phyloP scores from a whole-genome alignment of 2,329 filamentous ascomycete species.

The Talaromyces atroroseus region DNA sequence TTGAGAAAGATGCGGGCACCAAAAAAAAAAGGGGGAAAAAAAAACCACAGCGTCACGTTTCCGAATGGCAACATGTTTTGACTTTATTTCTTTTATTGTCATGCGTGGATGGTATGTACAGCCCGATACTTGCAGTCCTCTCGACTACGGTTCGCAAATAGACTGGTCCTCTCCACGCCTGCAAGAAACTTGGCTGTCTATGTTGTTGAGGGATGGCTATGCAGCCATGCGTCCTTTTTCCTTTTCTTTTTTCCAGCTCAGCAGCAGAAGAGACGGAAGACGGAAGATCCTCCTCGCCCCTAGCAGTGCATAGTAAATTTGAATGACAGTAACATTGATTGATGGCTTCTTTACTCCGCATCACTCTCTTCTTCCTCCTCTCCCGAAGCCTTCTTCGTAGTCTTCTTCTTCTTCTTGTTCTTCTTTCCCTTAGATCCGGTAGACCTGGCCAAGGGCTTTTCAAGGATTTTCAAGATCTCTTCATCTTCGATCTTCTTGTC shows the following conservation, averaged over 20 bases:
- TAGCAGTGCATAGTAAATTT: constrained; percentile 8
- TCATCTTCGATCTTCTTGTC: constrained; percentile 97
- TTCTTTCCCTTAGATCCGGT: constrained; percentile 69
- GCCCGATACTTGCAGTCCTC: constrained; percentile 3
- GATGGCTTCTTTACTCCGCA: constrained; percentile 34
- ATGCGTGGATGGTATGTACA: constrained; percentile 7
- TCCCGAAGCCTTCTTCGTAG: constrained; percentile 31
- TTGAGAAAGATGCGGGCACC: too few species aligned
- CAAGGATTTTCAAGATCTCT: constrained; percentile 82
- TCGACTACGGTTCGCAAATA: background rate
- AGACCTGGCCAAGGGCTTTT: constrained; percentile 64
- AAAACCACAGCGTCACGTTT: background rate
- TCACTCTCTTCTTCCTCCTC: constrained; percentile 34
- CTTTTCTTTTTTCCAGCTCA: background rate
- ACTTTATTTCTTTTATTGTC: constrained; percentile 1
- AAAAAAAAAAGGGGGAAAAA: too few species aligned
- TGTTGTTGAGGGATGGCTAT: background rate
- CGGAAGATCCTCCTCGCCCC: background rate
- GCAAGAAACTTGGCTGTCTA: background rate
- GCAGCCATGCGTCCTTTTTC: background rate
- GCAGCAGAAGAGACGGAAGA: background rate
- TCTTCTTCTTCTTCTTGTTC: constrained; percentile 90
- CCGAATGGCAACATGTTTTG: background rate
- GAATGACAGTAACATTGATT: constrained; percentile 10
- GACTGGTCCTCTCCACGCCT: constrained; percentile 3